These are phyloP conservation scores for Pythium sp. DNA, from an alignment of 352 stramenopile species.

Conservation along the genomic window DNA sequence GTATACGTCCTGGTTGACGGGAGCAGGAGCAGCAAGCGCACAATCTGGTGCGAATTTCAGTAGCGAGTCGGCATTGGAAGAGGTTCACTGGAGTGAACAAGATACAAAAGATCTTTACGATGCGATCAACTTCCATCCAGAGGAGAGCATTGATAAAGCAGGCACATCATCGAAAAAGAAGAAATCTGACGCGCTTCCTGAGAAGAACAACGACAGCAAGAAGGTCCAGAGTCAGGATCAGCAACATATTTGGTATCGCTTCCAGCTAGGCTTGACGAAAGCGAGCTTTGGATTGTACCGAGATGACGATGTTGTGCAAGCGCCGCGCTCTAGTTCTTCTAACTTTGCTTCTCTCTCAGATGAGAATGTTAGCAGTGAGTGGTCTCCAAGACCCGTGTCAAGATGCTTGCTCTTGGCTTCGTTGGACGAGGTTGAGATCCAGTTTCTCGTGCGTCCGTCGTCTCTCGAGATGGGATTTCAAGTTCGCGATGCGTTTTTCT, in stretches of 20 bases:
- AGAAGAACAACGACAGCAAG: neutral
- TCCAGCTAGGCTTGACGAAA: slow-evolving; percentile 56
- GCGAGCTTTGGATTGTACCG: slow-evolving; percentile 52
- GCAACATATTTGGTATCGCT: slow-evolving; percentile 80
- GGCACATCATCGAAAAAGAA: slow-evolving; percentile 8
- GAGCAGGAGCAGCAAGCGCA: slow-evolving; percentile 5
- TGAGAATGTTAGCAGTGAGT: neutral
- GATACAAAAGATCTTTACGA: slow-evolving; percentile 79
- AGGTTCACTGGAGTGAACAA: slow-evolving; percentile 82
- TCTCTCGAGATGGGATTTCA: slow-evolving; percentile 70
- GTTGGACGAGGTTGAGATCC: slow-evolving; percentile 65
- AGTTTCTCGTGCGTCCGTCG: slow-evolving; percentile 62
- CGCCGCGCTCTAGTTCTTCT: slow-evolving; percentile 4
- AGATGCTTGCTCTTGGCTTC: slow-evolving; percentile 27
- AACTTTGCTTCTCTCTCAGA: neutral
- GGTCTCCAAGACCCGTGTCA: slow-evolving; percentile 1
- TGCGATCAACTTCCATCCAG: slow-evolving; percentile 78
- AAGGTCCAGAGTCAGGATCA: slow-evolving; percentile 26
- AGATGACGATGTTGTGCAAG: slow-evolving; percentile 26
- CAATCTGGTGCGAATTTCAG: neutral
- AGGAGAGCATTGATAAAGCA: slow-evolving; percentile 23
- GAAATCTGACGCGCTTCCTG: neutral
- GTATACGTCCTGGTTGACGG: slow-evolving; percentile 68
- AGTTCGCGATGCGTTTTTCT: slow-evolving; percentile 69
- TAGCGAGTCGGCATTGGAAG: slow-evolving; percentile 18